Conservation (phyloP, 106 monocot genomes). For the Platanthera zijinensis region DNA sequence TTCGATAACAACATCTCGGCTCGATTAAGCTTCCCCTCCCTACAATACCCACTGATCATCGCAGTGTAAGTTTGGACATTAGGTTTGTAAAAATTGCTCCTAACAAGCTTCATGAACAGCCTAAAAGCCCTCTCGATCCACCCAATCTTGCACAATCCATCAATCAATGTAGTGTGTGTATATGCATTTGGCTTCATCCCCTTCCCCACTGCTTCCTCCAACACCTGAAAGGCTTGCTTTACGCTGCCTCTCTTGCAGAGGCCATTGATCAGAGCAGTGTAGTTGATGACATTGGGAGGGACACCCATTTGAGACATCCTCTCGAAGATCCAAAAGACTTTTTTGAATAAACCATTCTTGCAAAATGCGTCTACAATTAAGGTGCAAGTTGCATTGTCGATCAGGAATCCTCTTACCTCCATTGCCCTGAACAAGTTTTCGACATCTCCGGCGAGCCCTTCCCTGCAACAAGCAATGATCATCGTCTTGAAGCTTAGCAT, state of each 20-base stretch:
- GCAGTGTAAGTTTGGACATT: slow-evolving; percentile 84
- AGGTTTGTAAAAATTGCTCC: slow-evolving; percentile 80
- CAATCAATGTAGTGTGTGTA: slow-evolving; percentile 73
- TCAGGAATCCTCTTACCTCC: slow-evolving; percentile 30
- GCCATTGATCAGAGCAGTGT: slow-evolving; percentile 73
- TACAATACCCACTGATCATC: slow-evolving; percentile 89
- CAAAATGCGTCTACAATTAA: slow-evolving; percentile 55
- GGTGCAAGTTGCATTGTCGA: slow-evolving; percentile 78
- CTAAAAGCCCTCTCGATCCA: slow-evolving; percentile 94
- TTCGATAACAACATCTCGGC: slow-evolving; percentile 78
- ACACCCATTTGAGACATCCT: slow-evolving; percentile 52
- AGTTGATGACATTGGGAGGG: slow-evolving; percentile 83
- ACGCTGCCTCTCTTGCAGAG: slow-evolving; percentile 80
- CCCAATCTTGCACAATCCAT: slow-evolving; percentile 91
- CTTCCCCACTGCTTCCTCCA: slow-evolving; percentile 77
- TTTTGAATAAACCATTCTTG: slow-evolving; percentile 37
- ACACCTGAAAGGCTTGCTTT: slow-evolving; percentile 84
- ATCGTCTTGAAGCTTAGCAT: slow-evolving; percentile 47
- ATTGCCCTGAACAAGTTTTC: slow-evolving; percentile 48
- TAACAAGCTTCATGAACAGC: slow-evolving; percentile 87
- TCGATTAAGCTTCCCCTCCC: slow-evolving; percentile 70
- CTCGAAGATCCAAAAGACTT: slow-evolving; percentile 39
- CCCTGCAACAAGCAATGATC: slow-evolving; percentile 44
- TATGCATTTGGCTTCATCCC: slow-evolving; percentile 89
- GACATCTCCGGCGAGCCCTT: slow-evolving; percentile 29